Base-by-base conservation (phyloP, 1,139 yeast species). In the Hansenula anomala region DNA sequence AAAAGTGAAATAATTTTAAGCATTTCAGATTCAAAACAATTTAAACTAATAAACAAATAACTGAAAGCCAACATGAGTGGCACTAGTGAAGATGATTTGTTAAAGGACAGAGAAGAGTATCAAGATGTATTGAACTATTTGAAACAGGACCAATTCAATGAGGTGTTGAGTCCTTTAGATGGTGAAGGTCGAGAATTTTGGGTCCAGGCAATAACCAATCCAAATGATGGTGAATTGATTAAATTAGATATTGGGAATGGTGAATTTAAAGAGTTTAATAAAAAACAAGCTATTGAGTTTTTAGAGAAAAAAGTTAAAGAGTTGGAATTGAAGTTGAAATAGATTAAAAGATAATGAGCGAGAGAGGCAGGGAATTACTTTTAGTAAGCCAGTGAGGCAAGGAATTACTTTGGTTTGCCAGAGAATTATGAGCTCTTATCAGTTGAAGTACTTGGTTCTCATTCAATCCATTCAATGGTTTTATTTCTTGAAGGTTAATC, bases 111-210 rank as follows among this genome's bases (percentile, higher is more conserved):
- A 4, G 36, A 30, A 1, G 48, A 47, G 27, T 47, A 42, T 32
- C 32, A 38, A 18, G 24, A 28, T 3, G 8, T 38, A 4, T 28
- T 32, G 12, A 15, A 30, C 12, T 35, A 38, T n/a, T 19, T 38
- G 6, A 29, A 24, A 4, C 19, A 24, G 4, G 8, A 15, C 7
- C 14, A 32, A 11, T 12, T 28, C 16, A 38, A 43, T 5, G 42
- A 44, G 28, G 46, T 46, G 4, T 32, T 48, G 3, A 42, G 47
- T 1, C 48, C 50, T 1, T 29, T 48, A 8, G 51, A 48, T 26
- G 48, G 48, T 8, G 47, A 46, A n/a, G 51, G 51, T 2, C 23
- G 44, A 9, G 51, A 48, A 34, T 45, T 46, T 33, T 48, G 51
- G 51, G 44, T 39, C 19, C 43, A 45, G 14, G 49, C 51, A 2